Percentiles rank a stretch among this genome's conserved stretches.
Conservation (phyloP, 345 rosid species). For the Adansonia digitata region DNA sequence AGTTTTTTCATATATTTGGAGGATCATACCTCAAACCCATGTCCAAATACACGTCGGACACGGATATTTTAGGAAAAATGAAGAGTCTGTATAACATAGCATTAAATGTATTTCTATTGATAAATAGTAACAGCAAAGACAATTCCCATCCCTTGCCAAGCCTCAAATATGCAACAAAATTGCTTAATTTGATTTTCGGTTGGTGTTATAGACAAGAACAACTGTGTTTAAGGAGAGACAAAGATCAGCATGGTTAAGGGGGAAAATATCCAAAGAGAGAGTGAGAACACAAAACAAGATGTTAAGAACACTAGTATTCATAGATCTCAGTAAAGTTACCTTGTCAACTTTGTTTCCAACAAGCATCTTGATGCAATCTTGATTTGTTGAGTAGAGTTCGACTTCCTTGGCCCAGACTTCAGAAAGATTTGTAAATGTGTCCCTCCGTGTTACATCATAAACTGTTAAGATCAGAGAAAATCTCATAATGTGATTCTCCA, state of each 20-base stretch:
- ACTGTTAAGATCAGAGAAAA: conserved; percentile 28
- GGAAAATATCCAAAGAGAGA: background rate
- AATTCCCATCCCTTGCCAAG: background rate
- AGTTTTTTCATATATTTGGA: too few relatives aligned
- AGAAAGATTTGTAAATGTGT: conserved; percentile 62
- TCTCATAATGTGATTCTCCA: background rate
- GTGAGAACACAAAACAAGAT: background rate
- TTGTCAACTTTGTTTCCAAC: conserved; percentile 78
- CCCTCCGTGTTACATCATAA: conserved; percentile 69
- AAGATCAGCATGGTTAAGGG: background rate
- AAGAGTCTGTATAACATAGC: too few relatives aligned
- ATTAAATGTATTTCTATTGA: background rate
- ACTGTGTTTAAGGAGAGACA: background rate
- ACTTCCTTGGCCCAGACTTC: conserved; percentile 74
- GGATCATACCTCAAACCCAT: too few relatives aligned
- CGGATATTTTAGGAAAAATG: too few relatives aligned
- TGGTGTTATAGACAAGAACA: background rate
- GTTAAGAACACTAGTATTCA: background rate
- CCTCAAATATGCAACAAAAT: background rate
- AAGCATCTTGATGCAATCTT: conserved; percentile 79
- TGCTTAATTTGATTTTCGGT: background rate
- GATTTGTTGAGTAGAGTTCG: conserved; percentile 80
- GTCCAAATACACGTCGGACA: too few relatives aligned
- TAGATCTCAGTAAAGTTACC: conserved; percentile 25
- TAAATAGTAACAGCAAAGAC: background rate